A percentile compares a stretch with the other conserved stretches of the same genome.
Evolutionary conservation across 2,329 filamentous ascomycete species (phyloP).

Genomic region (Aphanocladium album): DNA sequence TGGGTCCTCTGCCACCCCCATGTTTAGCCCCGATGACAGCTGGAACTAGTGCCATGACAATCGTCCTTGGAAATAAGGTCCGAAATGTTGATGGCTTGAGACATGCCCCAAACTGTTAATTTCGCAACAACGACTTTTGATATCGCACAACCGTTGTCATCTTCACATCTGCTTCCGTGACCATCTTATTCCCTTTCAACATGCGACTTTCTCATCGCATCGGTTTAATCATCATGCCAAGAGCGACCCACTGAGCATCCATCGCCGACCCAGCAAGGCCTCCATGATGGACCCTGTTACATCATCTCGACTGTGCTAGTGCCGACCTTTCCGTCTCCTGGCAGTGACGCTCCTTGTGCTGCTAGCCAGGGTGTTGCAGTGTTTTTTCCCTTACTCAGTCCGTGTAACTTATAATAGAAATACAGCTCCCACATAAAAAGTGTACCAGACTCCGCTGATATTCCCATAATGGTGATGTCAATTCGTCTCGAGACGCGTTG

Average conservation of each 20-base stretch:
- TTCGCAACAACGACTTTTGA: not conserved
- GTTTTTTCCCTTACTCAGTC: not conserved
- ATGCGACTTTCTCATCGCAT: not conserved
- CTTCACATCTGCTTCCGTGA: no score
- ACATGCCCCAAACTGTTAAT: not conserved
- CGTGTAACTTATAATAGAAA: not conserved
- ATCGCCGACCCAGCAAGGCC: not conserved
- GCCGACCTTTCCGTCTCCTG: not conserved
- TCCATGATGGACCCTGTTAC: not conserved
- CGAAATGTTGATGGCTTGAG: not conserved
- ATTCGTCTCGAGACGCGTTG: not conserved
- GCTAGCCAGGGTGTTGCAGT: not conserved
- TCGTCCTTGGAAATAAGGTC: not conserved
- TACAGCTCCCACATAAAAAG: not conserved
- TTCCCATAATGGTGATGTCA: not conserved
- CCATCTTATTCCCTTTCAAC: not conserved
- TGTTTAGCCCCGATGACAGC: not conserved
- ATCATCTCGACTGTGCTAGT: not conserved
- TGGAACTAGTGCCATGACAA: not conserved
- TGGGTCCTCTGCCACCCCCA: not conserved
- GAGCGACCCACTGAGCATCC: not conserved
- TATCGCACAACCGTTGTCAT: no score
- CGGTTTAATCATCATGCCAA: not conserved
- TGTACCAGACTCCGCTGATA: not conserved
- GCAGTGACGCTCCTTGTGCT: not conserved